Evolutionary conservation across 305 asterid species (phyloP), one percentile per base, ranked within the genome.

Genomic region (Solanum hybrid): DNA sequence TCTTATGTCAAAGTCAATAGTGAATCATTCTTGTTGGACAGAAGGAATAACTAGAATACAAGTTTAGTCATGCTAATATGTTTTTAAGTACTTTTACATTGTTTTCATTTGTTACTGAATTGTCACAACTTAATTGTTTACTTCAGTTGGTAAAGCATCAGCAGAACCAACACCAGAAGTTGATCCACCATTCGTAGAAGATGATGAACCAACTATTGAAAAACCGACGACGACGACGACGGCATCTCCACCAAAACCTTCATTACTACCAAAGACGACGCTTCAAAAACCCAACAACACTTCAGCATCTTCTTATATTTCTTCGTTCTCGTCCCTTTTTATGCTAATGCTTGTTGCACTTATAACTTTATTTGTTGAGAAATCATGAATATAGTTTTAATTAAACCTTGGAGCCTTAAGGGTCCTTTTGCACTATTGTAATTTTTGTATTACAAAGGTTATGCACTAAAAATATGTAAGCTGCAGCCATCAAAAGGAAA

Each of bases 241-340:
- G 2, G 86, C 88, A 85, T 42, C 90, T 60, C 73, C 94, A 2
- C 90, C 92, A 35, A 42, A 60, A 56, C 51, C 27, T 26, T 37
- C 87, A 35, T 69, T 79, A 85, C 86, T 87, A 24, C 92, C 92
- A 9, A 86, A 32, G 40, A 88, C 89, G 86, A 88, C 90, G 88
- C 26, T 92, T 71, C 87, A 24, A 85, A 64, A 78, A 9, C 36
- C 56, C 13, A 38, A 14, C 12, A 77, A 88, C 40, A 86, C 76
- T 11, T 92, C 93, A 66, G 88, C 88, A 66, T 76, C 91, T 31
- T 22, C 88, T 38, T 26, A 5, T 87, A 77, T 86, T 56, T 66
- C 75, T 37, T 75, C 90, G 8, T 45, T 6, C 64, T 3, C 31
- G 8, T 51, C 88, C 56, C 72, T 77, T 80, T 19, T 91, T 87